phyloP scores from a whole-genome alignment of 768 basidiomycete genomes.

The Lactifluus volemus region DNA sequence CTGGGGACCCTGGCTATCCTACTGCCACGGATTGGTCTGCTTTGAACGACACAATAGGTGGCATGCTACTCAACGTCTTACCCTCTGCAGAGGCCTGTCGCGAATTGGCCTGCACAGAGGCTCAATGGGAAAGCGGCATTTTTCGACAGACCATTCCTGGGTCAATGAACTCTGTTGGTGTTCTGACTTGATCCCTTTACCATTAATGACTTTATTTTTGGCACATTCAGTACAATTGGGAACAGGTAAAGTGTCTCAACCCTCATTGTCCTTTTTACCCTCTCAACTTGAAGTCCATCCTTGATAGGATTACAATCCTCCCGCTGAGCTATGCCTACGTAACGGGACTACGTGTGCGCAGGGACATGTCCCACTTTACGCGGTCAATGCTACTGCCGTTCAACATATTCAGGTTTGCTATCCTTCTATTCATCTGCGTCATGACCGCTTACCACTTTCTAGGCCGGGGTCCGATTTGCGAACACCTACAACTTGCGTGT shows the following conservation, averaged over 20 bases:
- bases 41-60: conserved; percentile 9
- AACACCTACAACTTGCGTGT: neutral
- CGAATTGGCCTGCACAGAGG: conserved; percentile 7
- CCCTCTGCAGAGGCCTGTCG: conserved; percentile 12
- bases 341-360: conserved; percentile 15
- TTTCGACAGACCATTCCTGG: conserved; percentile 16
- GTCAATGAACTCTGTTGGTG: conserved; percentile 14
- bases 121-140: conserved; percentile 13
- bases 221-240: conserved; percentile 15
- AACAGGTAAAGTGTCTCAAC: conserved; percentile 2
- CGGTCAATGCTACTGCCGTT: conserved; percentile 15
- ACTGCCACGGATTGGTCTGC: conserved; percentile 4
- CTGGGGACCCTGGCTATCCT: conserved; percentile 15
- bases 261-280: neutral
- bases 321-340: conserved; percentile 7
- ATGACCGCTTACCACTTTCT: neutral
- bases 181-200: neutral
- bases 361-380: conserved; percentile 14
- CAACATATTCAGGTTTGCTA: conserved; percentile 7
- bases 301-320: conserved; percentile 2
- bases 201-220: neutral
- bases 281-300: neutral
- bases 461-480: neutral
- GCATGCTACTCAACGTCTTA: conserved; percentile 8
- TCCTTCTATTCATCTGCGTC: neutral